Conservation (phyloP, 306 rosid genomes). For the Sophora flavescens region DNA sequence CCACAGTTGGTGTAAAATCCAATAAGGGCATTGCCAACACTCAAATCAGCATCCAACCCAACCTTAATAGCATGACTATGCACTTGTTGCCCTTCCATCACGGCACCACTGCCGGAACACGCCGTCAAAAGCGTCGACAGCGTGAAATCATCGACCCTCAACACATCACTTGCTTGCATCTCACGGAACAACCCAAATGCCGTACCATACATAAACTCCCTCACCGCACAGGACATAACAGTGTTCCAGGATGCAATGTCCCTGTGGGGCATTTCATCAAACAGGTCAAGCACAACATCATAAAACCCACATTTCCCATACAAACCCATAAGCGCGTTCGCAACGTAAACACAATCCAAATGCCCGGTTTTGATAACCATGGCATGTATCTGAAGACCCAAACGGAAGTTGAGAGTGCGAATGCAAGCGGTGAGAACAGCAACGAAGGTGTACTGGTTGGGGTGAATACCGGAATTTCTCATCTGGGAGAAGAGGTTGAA, state of each 20-base stretch:
- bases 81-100: slow-evolving; percentile 63
- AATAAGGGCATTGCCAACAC: slow-evolving; percentile 79
- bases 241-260: slow-evolving; percentile 85
- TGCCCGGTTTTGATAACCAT: slow-evolving; percentile 60
- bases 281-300: slow-evolving; percentile 56
- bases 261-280: slow-evolving; percentile 59
- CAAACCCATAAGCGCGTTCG: slow-evolving; percentile 73
- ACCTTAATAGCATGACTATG: slow-evolving; percentile 73
- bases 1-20: slow-evolving; percentile 68
- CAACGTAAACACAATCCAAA: slow-evolving; percentile 61
- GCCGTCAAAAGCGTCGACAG: slow-evolving; percentile 74
- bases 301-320: slow-evolving; percentile 62
- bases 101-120: slow-evolving; percentile 49
- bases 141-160: slow-evolving; percentile 64
- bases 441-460: slow-evolving; percentile 76
- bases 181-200: slow-evolving; percentile 63
- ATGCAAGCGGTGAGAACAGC: slow-evolving; percentile 79
- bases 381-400: slow-evolving; percentile 78
- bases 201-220: slow-evolving; percentile 50
- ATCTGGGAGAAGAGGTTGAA: slow-evolving; percentile 67
- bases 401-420: slow-evolving; percentile 46
- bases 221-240: slow-evolving; percentile 60
- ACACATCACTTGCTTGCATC: slow-evolving; percentile 52
- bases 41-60: slow-evolving; percentile 69
- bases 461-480: slow-evolving; percentile 63